Evolutionary conservation across 2,329 filamentous ascomycete genomes (phyloP), one percentile per base, ranked within the genome.

Genomic region (Myrmaecium sp.): DNA sequence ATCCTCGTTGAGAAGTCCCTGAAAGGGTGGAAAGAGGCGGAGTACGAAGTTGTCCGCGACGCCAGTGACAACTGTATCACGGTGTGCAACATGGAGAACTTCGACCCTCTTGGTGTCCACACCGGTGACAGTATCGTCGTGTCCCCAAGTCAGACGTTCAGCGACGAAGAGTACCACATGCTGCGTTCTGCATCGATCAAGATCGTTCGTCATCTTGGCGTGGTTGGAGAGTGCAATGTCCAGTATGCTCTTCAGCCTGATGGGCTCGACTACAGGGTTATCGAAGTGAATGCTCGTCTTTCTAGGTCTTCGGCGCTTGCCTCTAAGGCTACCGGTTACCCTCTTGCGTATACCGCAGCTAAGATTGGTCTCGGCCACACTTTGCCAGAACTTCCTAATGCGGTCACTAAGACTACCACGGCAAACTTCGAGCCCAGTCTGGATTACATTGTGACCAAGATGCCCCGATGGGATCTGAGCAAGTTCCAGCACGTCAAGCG

Each of bases 401-500:
- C 89, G 33, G 89, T 98, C 30, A 98, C 89, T 34, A 93, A 93
- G 64, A 95, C 89, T 8, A 98, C 89, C 11, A 95, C 89, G 6
- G 89, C 89, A 47, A 95, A 95, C 66, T 98, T 98, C 50, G 89
- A 98, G 57, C 89, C 89, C 27, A 91, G 81, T 35, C 63, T 98
- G 37, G 89, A 98, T 49, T 98, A 98, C 54, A 82, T 98, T 38
- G 89, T 98, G 38, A 93, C 83, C 41, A 98, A 98, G 66, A 95
- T 98, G 42, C 89, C 89, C 42, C 74, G 89, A 47, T 98, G 89
- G 89, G 89, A 98, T 65, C 57, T 98, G 48, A 74, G 80, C 64
- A 98, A 98, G 63, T 98, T 98, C 66, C 86, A 95, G 60, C 86
- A 95, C 45, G 89, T 98, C 37, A 91, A 93, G 65, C 78, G 89